phyloP scores from a whole-genome alignment of 768 basidiomycete species.

The Heimioporus sp. region DNA sequence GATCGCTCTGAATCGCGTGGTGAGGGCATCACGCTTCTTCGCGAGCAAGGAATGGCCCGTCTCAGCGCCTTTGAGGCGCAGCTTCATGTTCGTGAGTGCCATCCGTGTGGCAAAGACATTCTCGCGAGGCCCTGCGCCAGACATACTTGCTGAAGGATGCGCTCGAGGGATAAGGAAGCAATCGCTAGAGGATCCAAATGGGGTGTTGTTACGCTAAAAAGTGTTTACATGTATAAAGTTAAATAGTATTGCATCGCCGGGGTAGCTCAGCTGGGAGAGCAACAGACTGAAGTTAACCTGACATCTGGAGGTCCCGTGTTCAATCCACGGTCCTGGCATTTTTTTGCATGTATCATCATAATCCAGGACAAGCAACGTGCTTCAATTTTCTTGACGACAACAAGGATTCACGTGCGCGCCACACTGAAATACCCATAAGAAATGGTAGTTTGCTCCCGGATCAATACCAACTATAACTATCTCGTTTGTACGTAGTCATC shows the following conservation, averaged over 20 bases:
- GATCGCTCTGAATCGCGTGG: slow-evolving; percentile 91
- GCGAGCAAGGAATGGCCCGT: slow-evolving; percentile 94
- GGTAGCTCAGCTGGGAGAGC: slow-evolving; percentile 77
- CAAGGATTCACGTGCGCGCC: neutral
- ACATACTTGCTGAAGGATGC: slow-evolving; percentile 53
- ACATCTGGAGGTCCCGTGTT: slow-evolving; percentile 75
- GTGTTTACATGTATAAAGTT: neutral
- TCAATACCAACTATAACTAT: slow-evolving; percentile 29
- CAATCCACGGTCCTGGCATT: slow-evolving; percentile 74
- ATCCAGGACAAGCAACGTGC: too few relatives aligned
- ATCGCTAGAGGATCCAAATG: neutral
- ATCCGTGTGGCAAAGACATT: slow-evolving; percentile 96
- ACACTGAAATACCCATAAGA: neutral
- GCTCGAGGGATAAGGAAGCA: neutral
- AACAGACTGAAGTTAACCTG: slow-evolving; percentile 62
- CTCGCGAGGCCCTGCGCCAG: slow-evolving; percentile 86
- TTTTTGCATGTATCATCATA: neutral
- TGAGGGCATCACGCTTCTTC: slow-evolving; percentile 97
- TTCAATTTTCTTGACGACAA: too few relatives aligned
- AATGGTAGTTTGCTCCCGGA: neutral
- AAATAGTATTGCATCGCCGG: slow-evolving; percentile 34
- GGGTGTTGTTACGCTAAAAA: neutral
- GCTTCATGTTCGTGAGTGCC: slow-evolving; percentile 92
- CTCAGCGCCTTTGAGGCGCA: slow-evolving; percentile 87
- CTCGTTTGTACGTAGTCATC: slow-evolving; percentile 89